Conservation (phyloP, 495 filamentous ascomycete genomes). For the Saxophila tyrrhenica region DNA sequence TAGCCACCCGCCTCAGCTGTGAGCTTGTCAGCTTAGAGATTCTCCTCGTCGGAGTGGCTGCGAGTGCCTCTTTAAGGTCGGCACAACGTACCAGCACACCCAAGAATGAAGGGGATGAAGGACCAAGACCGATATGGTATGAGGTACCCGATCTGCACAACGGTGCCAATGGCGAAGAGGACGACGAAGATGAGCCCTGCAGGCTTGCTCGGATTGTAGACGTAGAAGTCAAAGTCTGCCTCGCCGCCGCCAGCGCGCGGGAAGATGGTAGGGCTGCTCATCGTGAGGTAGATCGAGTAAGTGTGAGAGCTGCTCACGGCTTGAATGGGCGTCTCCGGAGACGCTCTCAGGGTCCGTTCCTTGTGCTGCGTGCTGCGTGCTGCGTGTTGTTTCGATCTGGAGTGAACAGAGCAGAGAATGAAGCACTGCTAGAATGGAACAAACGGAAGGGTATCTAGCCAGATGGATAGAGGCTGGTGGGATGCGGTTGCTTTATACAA, state of each 20-base stretch:
- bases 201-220: conserved; percentile 6
- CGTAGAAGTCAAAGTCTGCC: conserved; percentile 16
- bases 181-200: conserved; percentile 11
- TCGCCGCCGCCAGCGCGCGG: neutral
- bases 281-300: neutral
- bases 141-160: conserved; percentile 2
- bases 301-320: no score
- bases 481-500: no score
- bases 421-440: no score
- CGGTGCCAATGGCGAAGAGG: conserved; percentile 8
- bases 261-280: neutral
- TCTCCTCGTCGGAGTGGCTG: no score
- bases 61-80: no score
- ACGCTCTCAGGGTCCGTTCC: no score
- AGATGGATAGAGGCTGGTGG: no score
- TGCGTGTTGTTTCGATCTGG: neutral
- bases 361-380: no score
- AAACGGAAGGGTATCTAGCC: no score
- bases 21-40: neutral
- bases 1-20: conserved; percentile 38
- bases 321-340: no score
- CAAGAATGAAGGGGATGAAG: conserved; percentile 12
- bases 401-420: no score
- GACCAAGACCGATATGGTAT: conserved; percentile 8
- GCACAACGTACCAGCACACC: conserved; percentile 11